Base-by-base conservation (phyloP, 1,284 basidiomycete species). In the Mycosarcoma mackinlayi region DNA sequence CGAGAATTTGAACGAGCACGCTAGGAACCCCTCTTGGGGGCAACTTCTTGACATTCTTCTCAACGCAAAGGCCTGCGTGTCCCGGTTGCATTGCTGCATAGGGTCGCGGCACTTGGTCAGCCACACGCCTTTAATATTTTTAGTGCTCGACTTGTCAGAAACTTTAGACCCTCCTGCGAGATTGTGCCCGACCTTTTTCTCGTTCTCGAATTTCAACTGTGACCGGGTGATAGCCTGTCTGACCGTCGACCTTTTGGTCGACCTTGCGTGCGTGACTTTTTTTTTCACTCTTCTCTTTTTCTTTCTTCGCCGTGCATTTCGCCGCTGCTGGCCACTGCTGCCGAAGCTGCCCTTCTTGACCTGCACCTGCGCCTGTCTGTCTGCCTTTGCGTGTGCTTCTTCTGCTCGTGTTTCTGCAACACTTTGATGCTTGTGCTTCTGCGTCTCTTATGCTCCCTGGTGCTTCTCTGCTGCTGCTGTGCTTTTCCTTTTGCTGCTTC, bases 281-380 rank as follows among this genome's bases (percentile, higher is more conserved):
- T 30, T 38, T 38, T 38, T 4, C 23, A 24, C 40, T 51, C 30
- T 42, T 38, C 38, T 37, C 7, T 18, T 18, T 13, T 10, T 28
- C 35, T 48, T 48, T 49, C 41, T 50, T 61, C 58, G 50, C 46
- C 62, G 49, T 63, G 61, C 61, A 56, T 48, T 40, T 42, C 38
- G 25, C 28, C 33, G 51, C 46, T 35, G 28, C 31, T 46, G 38
- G 35, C 47, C 33, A 24, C 40, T 40, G 58, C 33, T 30, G n/a
- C n/a, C n/a, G n/a, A n/a, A n/a, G 31, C 35, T 50, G 31, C 50
- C 42, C 30, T 48, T 41, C 11, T 33, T 19, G 27, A 35, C 46
- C 55, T 59, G 56, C 56, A 44, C 46, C 44, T 64, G 54, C 61
- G 49, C 61, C 38, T 60, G 18, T 16, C 23, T 23, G 45, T 39